Evolutionary conservation across 345 rosid species (phyloP).

Genomic region (Excoecaria agallocha): DNA sequence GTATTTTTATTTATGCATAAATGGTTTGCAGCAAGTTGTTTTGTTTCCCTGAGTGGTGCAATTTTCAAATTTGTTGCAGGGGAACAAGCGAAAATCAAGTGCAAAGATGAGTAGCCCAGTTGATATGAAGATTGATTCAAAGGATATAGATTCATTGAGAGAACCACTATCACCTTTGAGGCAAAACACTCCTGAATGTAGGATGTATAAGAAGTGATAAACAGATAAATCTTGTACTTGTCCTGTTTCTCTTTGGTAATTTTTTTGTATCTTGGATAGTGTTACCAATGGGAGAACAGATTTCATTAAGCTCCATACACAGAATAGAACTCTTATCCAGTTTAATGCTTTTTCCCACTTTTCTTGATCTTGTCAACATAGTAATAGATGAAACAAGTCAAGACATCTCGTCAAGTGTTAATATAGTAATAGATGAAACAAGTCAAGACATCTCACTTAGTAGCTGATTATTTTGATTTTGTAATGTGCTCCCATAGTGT

Average conservation of each 20-base stretch:
- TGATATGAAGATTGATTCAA: constrained; percentile 47
- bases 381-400: neutral
- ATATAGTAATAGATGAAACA: neutral
- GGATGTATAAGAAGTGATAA: constrained; percentile 39
- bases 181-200: constrained; percentile 45
- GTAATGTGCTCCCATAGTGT: neutral
- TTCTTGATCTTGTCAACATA: neutral
- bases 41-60: neutral
- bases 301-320: neutral
- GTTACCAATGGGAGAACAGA: neutral
- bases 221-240: neutral
- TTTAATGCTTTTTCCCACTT: neutral
- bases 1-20: neutral
- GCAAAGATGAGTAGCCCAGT: constrained; percentile 40
- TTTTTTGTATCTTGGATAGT: neutral
- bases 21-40: neutral
- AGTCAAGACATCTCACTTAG: neutral
- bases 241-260: neutral
- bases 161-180: constrained; percentile 57
- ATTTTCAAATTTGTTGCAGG: constrained; percentile 34
- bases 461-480: neutral
- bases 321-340: neutral
- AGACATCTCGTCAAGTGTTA: neutral
- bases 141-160: constrained; percentile 42
- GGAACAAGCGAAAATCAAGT: constrained; percentile 62